Percentiles rank a stretch among this genome's conserved stretches.
Conservation (phyloP, 2,329 filamentous ascomycete genomes). For the Fusarium tupiense region DNA sequence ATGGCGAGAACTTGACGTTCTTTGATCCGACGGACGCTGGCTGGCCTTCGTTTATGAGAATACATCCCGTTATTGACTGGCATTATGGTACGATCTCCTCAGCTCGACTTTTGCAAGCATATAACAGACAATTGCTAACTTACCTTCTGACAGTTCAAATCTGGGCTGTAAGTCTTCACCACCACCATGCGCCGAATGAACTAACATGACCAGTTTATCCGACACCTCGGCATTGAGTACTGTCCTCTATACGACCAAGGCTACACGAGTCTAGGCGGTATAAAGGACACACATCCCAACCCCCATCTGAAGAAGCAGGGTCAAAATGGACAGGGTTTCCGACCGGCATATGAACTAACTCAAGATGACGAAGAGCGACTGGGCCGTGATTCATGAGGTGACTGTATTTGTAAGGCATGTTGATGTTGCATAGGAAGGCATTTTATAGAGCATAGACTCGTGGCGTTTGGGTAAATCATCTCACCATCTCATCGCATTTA, state of each 20-base stretch:
- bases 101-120: too few relatives aligned
- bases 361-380: slow-evolving; percentile 82
- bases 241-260: slow-evolving; percentile 87
- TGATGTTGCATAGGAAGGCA: slow-evolving; percentile 14
- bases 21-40: slow-evolving; percentile 89
- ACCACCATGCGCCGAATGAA: neutral
- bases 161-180: slow-evolving; percentile 77
- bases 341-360: slow-evolving; percentile 79
- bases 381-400: slow-evolving; percentile 68
- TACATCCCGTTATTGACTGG: slow-evolving; percentile 98
- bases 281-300: slow-evolving; percentile 88
- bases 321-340: slow-evolving; percentile 57
- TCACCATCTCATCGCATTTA: neutral
- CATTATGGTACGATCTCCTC: slow-evolving; percentile 61
- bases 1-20: slow-evolving; percentile 79
- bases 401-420: slow-evolving; percentile 29
- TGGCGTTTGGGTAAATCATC: slow-evolving; percentile 23
- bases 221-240: slow-evolving; percentile 81
- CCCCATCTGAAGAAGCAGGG: slow-evolving; percentile 57
- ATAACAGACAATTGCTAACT: neutral
- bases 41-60: slow-evolving; percentile 92
- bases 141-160: slow-evolving; percentile 69
- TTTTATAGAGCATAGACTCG: slow-evolving; percentile 34
- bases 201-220: slow-evolving; percentile 72
- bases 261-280: slow-evolving; percentile 93